These are phyloP conservation scores for Cryoendolithus antarcticus DNA, from an alignment of 2,329 filamentous ascomycete species.

Conservation along the genomic window DNA sequence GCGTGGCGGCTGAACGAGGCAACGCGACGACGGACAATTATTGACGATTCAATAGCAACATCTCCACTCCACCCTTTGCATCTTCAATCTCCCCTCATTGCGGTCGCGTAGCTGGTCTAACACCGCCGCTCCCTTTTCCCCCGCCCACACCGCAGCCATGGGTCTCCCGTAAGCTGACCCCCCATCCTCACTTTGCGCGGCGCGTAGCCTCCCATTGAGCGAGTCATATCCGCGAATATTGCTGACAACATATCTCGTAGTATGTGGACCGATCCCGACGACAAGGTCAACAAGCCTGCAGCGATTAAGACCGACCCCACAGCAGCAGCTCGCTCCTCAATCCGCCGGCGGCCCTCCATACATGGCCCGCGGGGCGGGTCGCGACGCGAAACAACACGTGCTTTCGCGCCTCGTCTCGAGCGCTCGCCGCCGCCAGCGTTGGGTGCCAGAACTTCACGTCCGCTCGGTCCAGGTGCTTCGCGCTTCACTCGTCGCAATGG, in stretches of 20 bases:
- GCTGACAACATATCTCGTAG: slow-evolving; percentile 17
- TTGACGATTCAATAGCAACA: too few species aligned
- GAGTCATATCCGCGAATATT: background rate
- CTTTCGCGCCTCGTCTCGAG: slow-evolving; percentile 14
- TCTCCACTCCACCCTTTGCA: too few species aligned
- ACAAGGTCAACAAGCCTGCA: slow-evolving; percentile 28
- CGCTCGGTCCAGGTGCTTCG: too few species aligned
- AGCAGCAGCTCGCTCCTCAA: slow-evolving; percentile 43
- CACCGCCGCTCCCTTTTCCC: background rate
- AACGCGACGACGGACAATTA: too few species aligned
- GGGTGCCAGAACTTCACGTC: slow-evolving; percentile 8
- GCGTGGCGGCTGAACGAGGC: too few species aligned
- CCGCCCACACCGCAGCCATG: slow-evolving; percentile 23
- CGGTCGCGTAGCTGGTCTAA: slow-evolving; percentile 10
- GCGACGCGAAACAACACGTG: slow-evolving; percentile 11
- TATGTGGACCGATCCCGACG: slow-evolving; percentile 43
- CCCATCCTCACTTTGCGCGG: slow-evolving; percentile 3
- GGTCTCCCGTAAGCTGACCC: slow-evolving; percentile 35
- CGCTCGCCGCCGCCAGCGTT: slow-evolving; percentile 13
- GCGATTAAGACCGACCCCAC: slow-evolving; percentile 40
- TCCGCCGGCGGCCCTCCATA: slow-evolving; percentile 35
- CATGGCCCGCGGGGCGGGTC: slow-evolving; percentile 21
- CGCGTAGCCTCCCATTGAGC: too few species aligned
- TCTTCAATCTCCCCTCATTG: slow-evolving; percentile 9
- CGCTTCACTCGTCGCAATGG: background rate